A percentile compares a stretch with the other conserved stretches of the same genome.
Conservation (phyloP, 2,329 filamentous ascomycete genomes). For the Blastomyces gilchristii region DNA sequence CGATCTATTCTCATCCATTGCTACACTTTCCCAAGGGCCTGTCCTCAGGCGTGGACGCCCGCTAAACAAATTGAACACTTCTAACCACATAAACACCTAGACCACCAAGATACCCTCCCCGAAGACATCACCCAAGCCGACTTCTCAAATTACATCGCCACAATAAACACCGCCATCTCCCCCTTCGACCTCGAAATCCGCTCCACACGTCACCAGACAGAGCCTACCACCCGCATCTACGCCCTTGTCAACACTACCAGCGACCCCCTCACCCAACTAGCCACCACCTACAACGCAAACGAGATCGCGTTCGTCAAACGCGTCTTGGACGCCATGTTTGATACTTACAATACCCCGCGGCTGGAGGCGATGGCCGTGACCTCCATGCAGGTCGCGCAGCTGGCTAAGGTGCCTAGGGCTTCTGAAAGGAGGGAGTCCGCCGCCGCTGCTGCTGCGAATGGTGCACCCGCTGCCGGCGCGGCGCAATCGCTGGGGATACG, state of each 20-base stretch:
- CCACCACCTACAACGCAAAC: slow-evolving; percentile 67
- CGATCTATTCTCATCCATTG: background rate
- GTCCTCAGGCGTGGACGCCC: background rate
- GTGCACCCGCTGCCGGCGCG: slow-evolving; percentile 26
- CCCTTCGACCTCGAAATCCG: slow-evolving; percentile 83
- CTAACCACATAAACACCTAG: slow-evolving; percentile 21
- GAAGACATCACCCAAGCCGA: slow-evolving; percentile 59
- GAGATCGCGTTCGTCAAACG: slow-evolving; percentile 86
- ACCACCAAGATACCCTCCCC: slow-evolving; percentile 40
- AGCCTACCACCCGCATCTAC: slow-evolving; percentile 52
- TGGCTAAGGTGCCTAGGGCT: slow-evolving; percentile 41
- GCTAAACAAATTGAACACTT: background rate
- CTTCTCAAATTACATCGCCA: slow-evolving; percentile 58
- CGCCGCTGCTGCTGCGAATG: slow-evolving; percentile 33
- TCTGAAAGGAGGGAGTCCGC: slow-evolving; percentile 31
- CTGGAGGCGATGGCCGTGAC: slow-evolving; percentile 76
- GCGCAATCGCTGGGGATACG: slow-evolving; percentile 56
- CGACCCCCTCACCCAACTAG: slow-evolving; percentile 75
- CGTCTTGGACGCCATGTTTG: slow-evolving; percentile 83
- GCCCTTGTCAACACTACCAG: slow-evolving; percentile 81
- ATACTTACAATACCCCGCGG: slow-evolving; percentile 68
- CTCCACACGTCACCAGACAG: slow-evolving; percentile 57
- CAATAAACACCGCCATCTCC: slow-evolving; percentile 61
- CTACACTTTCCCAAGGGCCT: background rate
- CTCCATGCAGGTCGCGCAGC: slow-evolving; percentile 64